Conservation (phyloP, 140 eudicot genomes). For the Ambrosia hybrid region DNA sequence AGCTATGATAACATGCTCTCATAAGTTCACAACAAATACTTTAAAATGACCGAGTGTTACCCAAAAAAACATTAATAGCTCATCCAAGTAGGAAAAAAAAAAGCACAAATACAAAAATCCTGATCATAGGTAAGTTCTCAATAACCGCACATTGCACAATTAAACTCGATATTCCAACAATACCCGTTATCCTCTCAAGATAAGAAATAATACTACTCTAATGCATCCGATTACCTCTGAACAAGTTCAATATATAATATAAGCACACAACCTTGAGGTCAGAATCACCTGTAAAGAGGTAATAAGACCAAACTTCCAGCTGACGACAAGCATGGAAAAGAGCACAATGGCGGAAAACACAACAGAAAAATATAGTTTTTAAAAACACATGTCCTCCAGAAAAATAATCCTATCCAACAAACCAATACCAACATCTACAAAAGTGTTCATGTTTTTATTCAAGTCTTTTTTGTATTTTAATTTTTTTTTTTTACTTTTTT, state of each 20-base stretch:
- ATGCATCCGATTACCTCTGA: no score
- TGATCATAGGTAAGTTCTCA: no score
- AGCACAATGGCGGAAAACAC: conserved; percentile 12
- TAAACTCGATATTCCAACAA: no score
- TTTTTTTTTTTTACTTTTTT: background rate
- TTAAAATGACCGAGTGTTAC: no score
- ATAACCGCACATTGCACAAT: no score
- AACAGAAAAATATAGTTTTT: conserved; percentile 19
- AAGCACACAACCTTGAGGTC: conserved; percentile 14
- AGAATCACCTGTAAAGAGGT: background rate
- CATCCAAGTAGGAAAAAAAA: no score
- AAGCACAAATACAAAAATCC: no score
- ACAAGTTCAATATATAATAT: background rate
- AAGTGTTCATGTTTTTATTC: conserved; percentile 27
- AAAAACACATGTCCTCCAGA: conserved; percentile 14
- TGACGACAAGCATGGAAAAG: background rate
- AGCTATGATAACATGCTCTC: no score
- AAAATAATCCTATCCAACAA: conserved; percentile 31
- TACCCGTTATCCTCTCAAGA: no score
- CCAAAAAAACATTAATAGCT: no score
- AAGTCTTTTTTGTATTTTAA: background rate
- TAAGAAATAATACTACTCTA: no score
- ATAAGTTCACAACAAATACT: no score
- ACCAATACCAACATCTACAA: conserved; percentile 22
- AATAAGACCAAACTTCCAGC: background rate